Evolutionary conservation across 169 alveolate genomes (phyloP).

Genomic region (Plasmodium vivax): DNA sequence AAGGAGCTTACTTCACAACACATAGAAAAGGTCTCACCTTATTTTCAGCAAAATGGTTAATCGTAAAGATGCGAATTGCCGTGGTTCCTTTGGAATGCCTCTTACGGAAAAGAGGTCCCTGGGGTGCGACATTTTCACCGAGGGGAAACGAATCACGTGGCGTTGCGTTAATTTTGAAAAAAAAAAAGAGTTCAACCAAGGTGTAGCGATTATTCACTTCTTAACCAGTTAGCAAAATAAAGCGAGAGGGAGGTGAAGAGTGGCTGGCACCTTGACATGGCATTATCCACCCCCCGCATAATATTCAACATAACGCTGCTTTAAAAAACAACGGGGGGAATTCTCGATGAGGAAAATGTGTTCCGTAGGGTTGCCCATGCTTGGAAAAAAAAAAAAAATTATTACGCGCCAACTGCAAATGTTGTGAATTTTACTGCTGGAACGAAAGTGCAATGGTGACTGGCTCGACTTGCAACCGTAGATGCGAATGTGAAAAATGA

Average conservation of each 20-base stretch:
- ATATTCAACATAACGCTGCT: background rate
- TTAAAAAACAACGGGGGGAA: background rate
- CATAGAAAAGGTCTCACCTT: background rate
- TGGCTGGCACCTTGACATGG: background rate
- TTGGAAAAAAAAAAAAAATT: background rate
- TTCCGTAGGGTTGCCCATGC: background rate
- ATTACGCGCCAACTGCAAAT: background rate
- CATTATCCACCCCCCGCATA: no score
- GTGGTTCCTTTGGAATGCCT: background rate
- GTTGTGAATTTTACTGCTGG: no score
- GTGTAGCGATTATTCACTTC: background rate
- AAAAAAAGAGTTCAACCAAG: background rate
- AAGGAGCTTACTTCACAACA: background rate
- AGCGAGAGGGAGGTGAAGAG: background rate
- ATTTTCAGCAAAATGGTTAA: background rate
- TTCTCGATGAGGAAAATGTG: background rate
- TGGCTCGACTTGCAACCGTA: background rate
- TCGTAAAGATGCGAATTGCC: background rate
- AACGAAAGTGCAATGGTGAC: background rate
- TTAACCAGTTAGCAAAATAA: background rate
- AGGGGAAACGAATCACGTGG: background rate
- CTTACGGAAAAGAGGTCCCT: background rate
- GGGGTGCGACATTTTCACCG: background rate
- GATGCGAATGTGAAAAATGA: no score
- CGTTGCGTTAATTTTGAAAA: background rate